These are phyloP conservation scores for Talaromyces sp. DNA, from an alignment of 2,329 filamentous ascomycete species.

Conservation along the genomic window DNA sequence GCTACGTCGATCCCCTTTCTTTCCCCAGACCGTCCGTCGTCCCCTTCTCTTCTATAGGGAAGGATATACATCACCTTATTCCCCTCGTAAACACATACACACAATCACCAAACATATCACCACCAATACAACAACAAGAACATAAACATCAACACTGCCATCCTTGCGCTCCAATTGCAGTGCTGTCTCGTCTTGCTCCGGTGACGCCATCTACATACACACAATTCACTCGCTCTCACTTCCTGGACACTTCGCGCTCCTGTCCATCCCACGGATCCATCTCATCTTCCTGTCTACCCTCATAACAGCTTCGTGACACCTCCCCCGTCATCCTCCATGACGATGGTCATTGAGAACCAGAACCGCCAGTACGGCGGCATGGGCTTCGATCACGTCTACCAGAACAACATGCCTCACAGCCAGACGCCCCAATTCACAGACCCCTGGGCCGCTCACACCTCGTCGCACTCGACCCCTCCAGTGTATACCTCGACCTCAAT, in stretches of 20 bases:
- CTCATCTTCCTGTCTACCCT: not conserved
- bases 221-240: not conserved
- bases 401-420: constrained; percentile 57
- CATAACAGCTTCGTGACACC: not conserved
- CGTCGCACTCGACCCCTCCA: constrained; percentile 59
- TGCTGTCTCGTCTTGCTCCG: not conserved
- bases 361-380: constrained; percentile 75
- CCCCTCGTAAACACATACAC: not conserved
- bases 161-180: not conserved
- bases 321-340: constrained; percentile 58
- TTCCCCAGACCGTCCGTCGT: constrained; percentile 24
- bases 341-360: constrained; percentile 89
- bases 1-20: constrained; percentile 39
- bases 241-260: not conserved
- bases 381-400: constrained; percentile 70
- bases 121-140: not conserved
- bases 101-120: not conserved
- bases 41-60: constrained; percentile 12
- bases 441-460: constrained; percentile 68
- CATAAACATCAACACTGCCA: not conserved
- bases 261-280: not conserved
- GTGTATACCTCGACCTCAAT: constrained; percentile 51
- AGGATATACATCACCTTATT: not conserved
- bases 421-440: constrained; percentile 78
- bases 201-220: not conserved